Conservation (phyloP, 352 stramenopile genomes). For the Phytopythium kandeliae region DNA sequence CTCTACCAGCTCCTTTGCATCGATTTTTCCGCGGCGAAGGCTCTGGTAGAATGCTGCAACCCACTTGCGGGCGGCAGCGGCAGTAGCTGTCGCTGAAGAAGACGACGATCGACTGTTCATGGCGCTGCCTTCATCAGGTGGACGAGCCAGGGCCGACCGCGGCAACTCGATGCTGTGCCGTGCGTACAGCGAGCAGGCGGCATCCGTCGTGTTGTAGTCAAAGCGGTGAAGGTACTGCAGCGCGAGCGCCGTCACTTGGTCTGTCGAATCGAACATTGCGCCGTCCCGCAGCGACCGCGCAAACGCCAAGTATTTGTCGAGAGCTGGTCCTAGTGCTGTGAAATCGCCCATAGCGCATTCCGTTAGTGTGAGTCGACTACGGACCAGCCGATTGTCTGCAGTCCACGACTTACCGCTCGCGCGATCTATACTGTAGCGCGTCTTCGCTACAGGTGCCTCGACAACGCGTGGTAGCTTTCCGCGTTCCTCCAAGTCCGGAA, state of each 20-base stretch:
- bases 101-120: background rate
- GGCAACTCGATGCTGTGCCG: slow-evolving; percentile 73
- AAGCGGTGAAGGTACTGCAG: slow-evolving; percentile 79
- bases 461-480: slow-evolving; percentile 5
- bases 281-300: slow-evolving; percentile 66
- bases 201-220: slow-evolving; percentile 73
- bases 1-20: slow-evolving; percentile 26
- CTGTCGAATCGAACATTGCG: slow-evolving; percentile 72
- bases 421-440: slow-evolving; percentile 41
- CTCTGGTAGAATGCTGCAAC: slow-evolving; percentile 59
- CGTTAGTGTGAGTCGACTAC: background rate
- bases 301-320: slow-evolving; percentile 81
- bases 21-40: slow-evolving; percentile 33
- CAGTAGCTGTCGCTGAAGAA: slow-evolving; percentile 13
- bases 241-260: slow-evolving; percentile 65
- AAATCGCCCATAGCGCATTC: slow-evolving; percentile 7
- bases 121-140: background rate
- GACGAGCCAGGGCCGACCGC: slow-evolving; percentile 11
- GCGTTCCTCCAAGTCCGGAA: slow-evolving; percentile 44
- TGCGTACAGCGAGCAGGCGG: slow-evolving; percentile 78
- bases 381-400: background rate
- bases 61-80: slow-evolving; percentile 53
- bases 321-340: slow-evolving; percentile 43
- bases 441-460: slow-evolving; percentile 17
- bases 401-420: slow-evolving; percentile 33